Conservation (phyloP, 148 eudicot species). For the Linanthus parryae region DNA sequence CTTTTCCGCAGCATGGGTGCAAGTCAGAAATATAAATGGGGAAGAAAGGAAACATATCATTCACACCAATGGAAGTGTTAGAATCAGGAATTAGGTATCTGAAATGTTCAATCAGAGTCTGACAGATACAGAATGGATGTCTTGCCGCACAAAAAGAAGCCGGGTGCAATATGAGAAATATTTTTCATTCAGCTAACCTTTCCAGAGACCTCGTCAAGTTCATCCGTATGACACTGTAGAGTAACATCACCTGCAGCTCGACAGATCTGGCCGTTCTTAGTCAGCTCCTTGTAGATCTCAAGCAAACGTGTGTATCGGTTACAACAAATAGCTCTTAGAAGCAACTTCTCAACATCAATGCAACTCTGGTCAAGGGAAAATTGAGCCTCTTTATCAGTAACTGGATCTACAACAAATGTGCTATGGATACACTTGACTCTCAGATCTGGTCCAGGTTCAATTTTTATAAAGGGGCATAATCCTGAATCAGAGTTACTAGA, state of each 20-base stretch:
- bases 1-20: too few species aligned
- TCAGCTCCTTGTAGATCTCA: slow-evolving; percentile 78
- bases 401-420: slow-evolving; percentile 87
- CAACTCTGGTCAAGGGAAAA: slow-evolving; percentile 67
- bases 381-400: slow-evolving; percentile 81
- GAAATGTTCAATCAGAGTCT: too few species aligned
- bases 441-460: slow-evolving; percentile 86
- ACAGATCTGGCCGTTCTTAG: slow-evolving; percentile 59
- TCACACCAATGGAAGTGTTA: too few species aligned
- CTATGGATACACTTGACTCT: slow-evolving; percentile 80
- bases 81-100: too few species aligned
- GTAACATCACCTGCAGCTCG: slow-evolving; percentile 57
- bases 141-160: too few species aligned
- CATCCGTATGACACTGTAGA: slow-evolving; percentile 47
- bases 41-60: too few species aligned
- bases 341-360: slow-evolving; percentile 89
- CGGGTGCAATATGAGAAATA: too few species aligned
- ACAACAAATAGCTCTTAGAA: slow-evolving; percentile 78
- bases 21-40: too few species aligned
- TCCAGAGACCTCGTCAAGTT: slow-evolving; percentile 25
- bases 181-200: slow-evolving; percentile 40
- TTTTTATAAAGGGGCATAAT: slow-evolving; percentile 66
- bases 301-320: slow-evolving; percentile 88
- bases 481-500: slow-evolving; percentile 53
- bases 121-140: too few species aligned